Evolutionary conservation across 2,329 filamentous ascomycete species (phyloP), one percentile per base, ranked within the genome.

Genomic region (Pestalotiopsis sp.): DNA sequence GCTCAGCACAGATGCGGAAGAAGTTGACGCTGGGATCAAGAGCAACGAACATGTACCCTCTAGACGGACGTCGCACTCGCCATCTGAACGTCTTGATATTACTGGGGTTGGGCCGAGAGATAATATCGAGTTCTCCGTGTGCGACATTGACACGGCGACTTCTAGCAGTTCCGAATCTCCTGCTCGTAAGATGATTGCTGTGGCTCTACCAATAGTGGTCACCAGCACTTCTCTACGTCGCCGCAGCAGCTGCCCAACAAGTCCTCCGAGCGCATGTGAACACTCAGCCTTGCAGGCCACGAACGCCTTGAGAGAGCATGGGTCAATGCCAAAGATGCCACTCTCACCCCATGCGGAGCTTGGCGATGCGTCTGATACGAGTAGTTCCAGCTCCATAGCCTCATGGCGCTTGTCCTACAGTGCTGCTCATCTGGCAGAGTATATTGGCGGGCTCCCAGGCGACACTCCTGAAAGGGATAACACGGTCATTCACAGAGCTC

Each of bases 121-220:
- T 72, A 80, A 79, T n/a, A 80, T 87, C 55, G 84, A 87, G 70
- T 86, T 86, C 67, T 76, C 76, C 3, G 77, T 83, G 38, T 71
- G 67, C 57, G 72, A 75, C 38, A 68, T 68, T 9, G 63, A 64
- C 38, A 49, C 41, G 12, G 39, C n/a, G 13, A 64, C 63, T 31
- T 64, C 67, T 14, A 25, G 31, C n/a, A 36, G 38, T 23, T 52
- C 58, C 20, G 62, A 39, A 13, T 39, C 31, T 41, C 25, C 38
- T 38, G 39, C 38, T 13, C 66, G 12, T 14, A 41, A 63, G 36
- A 62, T 58, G 25, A 39, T 63, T 14, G 45, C 57, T 2, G 14
- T 55, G 14, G 49, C 38, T 55, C 20, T 67, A 38, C 59, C 66
- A 20, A 58, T 63, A 36, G 27, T 36, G 31, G 31, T 52, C 13